Percentiles rank a stretch among this genome's conserved stretches.
phyloP scores from a whole-genome alignment of 176 grass and related monocot species.

The Poa pratensis region DNA sequence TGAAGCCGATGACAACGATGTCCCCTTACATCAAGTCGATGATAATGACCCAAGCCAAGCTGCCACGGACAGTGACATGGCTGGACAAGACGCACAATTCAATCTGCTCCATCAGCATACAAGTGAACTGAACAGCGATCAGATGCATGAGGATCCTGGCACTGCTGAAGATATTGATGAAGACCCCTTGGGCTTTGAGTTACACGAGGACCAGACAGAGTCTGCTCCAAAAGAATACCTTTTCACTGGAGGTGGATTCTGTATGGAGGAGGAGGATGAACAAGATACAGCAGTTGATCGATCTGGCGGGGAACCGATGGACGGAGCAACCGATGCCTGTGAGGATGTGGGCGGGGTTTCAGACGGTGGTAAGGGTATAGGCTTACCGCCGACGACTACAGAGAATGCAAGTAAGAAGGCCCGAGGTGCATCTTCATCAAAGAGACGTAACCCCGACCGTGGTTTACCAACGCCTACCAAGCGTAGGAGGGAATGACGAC shows the following conservation, averaged over 20 bases:
- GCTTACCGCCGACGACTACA: background rate
- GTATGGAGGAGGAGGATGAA: slow-evolving; percentile 49
- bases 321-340: slow-evolving; percentile 23
- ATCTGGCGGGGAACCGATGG: slow-evolving; percentile 28
- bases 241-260: slow-evolving; percentile 79
- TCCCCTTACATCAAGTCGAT: slow-evolving; percentile 24
- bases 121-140: slow-evolving; percentile 33
- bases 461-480: slow-evolving; percentile 55
- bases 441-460: slow-evolving; percentile 3
- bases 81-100: slow-evolving; percentile 33
- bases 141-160: slow-evolving; percentile 13
- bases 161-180: slow-evolving; percentile 22
- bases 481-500: slow-evolving; percentile 48
- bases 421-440: slow-evolving; percentile 16
- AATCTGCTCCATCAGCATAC: slow-evolving; percentile 42
- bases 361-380: slow-evolving; percentile 10
- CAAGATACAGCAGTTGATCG: slow-evolving; percentile 32
- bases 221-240: slow-evolving; percentile 49
- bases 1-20: slow-evolving; percentile 50
- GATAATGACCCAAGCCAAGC: slow-evolving; percentile 39
- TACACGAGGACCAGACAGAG: slow-evolving; percentile 10
- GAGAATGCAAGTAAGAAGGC: slow-evolving; percentile 34
- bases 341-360: slow-evolving; percentile 25
- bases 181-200: slow-evolving; percentile 29
- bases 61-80: slow-evolving; percentile 28